Base-by-base conservation (phyloP, 768 basidiomycete genomes). In the Sarcodon aspratus region DNA sequence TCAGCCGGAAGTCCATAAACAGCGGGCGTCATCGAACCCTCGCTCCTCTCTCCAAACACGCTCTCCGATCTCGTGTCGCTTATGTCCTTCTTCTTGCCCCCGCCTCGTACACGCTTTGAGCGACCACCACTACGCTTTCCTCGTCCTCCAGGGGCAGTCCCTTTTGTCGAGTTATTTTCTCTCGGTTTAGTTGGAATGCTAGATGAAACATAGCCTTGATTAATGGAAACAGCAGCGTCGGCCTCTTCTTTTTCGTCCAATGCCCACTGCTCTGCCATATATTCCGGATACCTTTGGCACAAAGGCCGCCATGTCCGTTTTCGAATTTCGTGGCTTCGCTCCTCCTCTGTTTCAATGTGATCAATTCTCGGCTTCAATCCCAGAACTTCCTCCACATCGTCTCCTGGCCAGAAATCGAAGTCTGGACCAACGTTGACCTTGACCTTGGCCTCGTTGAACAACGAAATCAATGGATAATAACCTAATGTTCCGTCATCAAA, bases 401-500 rank as follows among this genome's bases (percentile, higher is more conserved):
- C 65, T 1, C 88, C 88, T 3, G 92, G 93, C 1, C 86, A 77
- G 56, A 74, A 87, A 7, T 78, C 75, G 57, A 94, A 98, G 52
- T 82, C 63, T 0, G 96, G 96, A 0, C 96, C 96, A 13, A 93
- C 79, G 60, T 99, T 97, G 50, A 95, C 72, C 44, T 64, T 74
- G 10, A 93, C 85, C 50, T 79, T 78, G 0, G 90, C 95, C 51
- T 85, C 83, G 58, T 93, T 94, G 70, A 91, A 99, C 35, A 95
- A 71, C 4, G 91, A 95, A 54, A 96, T 78, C 68, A 97, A 83
- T 0, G 95, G 92, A 62, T 92, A 98, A 65, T 99, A 99, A 1
- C 96, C 96, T 6, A 96, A 68, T 15, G 85, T 82, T 15, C 95
- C 96, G 62, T 99, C 96, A 62, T 99, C 93, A 57, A 91, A 88